Conservation (phyloP, 805 yeast genomes). For the Lipomyces orientalis region DNA sequence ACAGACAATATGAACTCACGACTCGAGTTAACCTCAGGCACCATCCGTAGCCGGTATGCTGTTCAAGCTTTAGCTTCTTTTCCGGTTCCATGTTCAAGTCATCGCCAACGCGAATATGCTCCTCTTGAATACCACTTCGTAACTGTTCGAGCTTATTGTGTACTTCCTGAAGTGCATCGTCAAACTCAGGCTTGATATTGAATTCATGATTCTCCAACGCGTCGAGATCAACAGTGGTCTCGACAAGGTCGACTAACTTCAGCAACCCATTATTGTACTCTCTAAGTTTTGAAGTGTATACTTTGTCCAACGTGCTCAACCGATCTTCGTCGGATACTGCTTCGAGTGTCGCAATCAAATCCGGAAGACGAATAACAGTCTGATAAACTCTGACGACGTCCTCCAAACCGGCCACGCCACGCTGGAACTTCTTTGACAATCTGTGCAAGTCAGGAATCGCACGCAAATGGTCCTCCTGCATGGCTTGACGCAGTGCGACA, state of each 20-base stretch:
- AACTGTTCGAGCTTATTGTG: conserved; percentile 62
- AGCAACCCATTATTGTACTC: conserved; percentile 57
- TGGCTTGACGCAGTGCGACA: conserved; percentile 63
- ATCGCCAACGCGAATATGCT: conserved; percentile 70
- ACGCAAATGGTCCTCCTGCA: conserved; percentile 70
- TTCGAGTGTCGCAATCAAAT: conserved; percentile 60
- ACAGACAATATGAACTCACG: conserved; percentile 12
- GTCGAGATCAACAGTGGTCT: conserved; percentile 86
- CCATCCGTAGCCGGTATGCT: conserved; percentile 90
- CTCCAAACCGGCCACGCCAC: conserved; percentile 68
- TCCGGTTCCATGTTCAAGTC: conserved; percentile 82
- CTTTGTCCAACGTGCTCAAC: conserved; percentile 50
- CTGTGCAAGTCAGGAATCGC: conserved; percentile 84
- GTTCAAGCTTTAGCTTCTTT: conserved; percentile 86
- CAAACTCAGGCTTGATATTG: conserved; percentile 87
- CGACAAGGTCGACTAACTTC: conserved; percentile 83
- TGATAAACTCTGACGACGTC: conserved; percentile 91
- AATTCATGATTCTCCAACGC: conserved; percentile 84
- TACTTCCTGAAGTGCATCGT: conserved; percentile 69
- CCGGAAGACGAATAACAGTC: conserved; percentile 73
- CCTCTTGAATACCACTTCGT: conserved; percentile 59
- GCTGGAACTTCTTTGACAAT: conserved; percentile 68
- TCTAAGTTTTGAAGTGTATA: conserved; percentile 66
- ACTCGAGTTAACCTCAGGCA: conserved; percentile 86
- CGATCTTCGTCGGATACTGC: conserved; percentile 48